Conservation (phyloP, 2,329 filamentous ascomycete genomes). For the Alternaria hordeiaustralica region DNA sequence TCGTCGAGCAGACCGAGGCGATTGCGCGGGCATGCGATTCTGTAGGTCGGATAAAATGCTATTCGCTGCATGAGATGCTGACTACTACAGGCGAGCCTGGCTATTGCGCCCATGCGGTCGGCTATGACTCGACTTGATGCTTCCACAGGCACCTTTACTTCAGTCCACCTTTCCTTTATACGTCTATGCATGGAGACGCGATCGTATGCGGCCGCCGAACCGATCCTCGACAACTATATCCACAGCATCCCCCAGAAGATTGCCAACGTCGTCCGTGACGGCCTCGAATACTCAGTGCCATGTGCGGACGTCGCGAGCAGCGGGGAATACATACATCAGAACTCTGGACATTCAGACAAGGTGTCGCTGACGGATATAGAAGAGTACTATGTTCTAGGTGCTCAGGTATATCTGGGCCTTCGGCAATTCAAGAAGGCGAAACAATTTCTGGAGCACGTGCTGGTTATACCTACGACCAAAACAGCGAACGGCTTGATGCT, state of each 20-base stretch:
- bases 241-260: constrained; percentile 65
- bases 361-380: constrained; percentile 62
- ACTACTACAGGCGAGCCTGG: constrained; percentile 39
- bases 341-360: constrained; percentile 63
- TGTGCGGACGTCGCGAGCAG: constrained; percentile 53
- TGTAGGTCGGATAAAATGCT: constrained; percentile 29
- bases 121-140: constrained; percentile 73
- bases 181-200: constrained; percentile 64
- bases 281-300: constrained; percentile 48
- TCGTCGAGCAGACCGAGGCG: constrained; percentile 52
- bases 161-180: constrained; percentile 65
- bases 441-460: constrained; percentile 55
- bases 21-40: constrained; percentile 40
- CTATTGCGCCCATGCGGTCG: constrained; percentile 50
- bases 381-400: constrained; percentile 60
- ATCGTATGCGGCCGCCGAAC: constrained; percentile 62
- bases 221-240: constrained; percentile 69
- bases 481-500: constrained; percentile 78
- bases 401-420: constrained; percentile 55
- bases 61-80: not conserved
- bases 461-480: constrained; percentile 69
- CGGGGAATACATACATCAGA: constrained; percentile 65
- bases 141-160: constrained; percentile 69
- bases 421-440: constrained; percentile 53
- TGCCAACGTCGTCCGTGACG: constrained; percentile 34